Conservation (phyloP, 2,329 filamentous ascomycete genomes). For the Pezizomycotina sp. region DNA sequence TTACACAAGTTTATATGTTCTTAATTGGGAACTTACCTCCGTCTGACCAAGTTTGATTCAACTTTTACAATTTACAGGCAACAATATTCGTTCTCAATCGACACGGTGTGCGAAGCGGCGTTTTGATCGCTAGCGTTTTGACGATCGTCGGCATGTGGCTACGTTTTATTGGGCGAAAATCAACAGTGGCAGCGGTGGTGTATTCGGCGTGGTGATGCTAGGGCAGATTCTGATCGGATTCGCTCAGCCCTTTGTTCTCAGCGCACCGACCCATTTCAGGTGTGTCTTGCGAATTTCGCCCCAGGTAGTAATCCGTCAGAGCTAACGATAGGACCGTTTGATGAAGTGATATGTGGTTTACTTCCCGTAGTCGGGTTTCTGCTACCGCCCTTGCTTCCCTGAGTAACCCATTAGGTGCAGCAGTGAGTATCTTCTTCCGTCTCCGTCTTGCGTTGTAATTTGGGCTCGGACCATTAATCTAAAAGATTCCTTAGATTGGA, state of each 20-base stretch:
- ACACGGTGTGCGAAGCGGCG: conserved; percentile 58
- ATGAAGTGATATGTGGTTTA: conserved; percentile 95
- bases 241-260: conserved; percentile 79
- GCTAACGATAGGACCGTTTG: too few relatives aligned
- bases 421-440: conserved; percentile 39
- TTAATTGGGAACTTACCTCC: too few relatives aligned
- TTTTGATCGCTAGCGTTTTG: conserved; percentile 55
- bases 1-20: too few relatives aligned
- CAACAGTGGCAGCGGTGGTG: conserved; percentile 37
- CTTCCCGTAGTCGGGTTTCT: conserved; percentile 61
- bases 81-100: conserved; percentile 63
- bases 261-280: conserved; percentile 76
- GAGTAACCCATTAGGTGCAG: conserved; percentile 79
- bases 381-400: conserved; percentile 74
- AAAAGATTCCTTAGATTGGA: too few relatives aligned
- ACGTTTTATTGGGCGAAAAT: conserved; percentile 49
- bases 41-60: conserved; percentile 1
- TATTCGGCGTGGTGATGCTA: conserved; percentile 65
- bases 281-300: too few relatives aligned
- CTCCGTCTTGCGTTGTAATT: too few relatives aligned
- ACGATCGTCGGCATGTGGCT: conserved; percentile 81
- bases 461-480: conserved; percentile 64
- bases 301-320: too few relatives aligned
- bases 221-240: conserved; percentile 82
- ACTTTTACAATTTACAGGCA: conserved; percentile 26